Conservation (phyloP, 2,329 filamentous ascomycete genomes). For the Trichoderma breve region DNA sequence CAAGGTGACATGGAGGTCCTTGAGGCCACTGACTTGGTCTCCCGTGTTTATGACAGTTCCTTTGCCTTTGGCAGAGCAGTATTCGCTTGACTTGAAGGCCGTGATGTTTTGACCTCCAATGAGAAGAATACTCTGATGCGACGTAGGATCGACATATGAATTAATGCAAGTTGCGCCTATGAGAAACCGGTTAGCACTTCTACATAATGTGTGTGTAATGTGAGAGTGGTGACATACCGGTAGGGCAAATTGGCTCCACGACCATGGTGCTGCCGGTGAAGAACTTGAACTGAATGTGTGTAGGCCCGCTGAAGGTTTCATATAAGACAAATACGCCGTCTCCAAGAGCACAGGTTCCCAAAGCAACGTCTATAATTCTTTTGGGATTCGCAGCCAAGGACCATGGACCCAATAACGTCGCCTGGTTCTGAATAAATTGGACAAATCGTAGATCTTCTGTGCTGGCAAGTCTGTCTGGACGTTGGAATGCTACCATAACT, state of each 20-base stretch:
- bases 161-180: background rate
- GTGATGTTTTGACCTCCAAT: background rate
- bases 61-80: background rate
- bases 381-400: background rate
- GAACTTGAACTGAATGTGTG: background rate
- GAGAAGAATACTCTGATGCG: background rate
- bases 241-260: background rate
- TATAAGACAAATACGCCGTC: background rate
- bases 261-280: background rate
- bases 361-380: background rate
- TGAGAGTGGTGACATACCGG: background rate
- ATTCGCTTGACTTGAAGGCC: background rate
- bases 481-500: background rate
- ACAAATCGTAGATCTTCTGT: background rate
- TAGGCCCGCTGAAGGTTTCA: background rate
- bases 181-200: background rate
- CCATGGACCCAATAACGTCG: background rate
- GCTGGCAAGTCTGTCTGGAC: background rate
- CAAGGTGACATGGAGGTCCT: background rate
- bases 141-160: background rate
- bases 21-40: background rate
- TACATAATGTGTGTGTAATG: background rate
- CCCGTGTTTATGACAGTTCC: background rate
- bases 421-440: background rate
- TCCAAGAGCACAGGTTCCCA: background rate